Base-by-base conservation (phyloP, 441 rosid genomes). In the Euphorbia schlechtendalii region DNA sequence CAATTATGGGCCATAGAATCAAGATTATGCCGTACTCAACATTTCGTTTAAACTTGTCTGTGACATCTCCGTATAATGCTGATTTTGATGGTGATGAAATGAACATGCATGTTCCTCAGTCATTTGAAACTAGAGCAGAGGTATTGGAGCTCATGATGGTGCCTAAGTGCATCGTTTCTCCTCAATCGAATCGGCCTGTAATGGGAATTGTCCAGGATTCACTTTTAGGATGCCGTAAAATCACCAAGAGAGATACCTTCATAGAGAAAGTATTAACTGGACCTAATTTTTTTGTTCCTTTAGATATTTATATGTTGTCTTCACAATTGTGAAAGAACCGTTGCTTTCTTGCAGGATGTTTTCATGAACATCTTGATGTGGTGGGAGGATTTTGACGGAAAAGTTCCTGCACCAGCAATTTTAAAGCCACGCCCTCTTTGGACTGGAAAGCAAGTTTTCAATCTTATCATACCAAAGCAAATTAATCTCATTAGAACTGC, bases 351-450 rank as follows among this genome's bases (percentile, higher is more conserved):
- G 63, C 84, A 95, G 99, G 98, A 95, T 79, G 99, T 95, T 32
- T 95, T 95, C 72, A 95, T 95, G 99, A 95, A 95, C 73, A 83
- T 76, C 51, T 84, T 92, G 81, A 95, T 95, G 98, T 95, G 99
- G 99, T 95, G 99, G 99, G 99, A 95, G 82, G 99, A 95, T 77
- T 95, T 95, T 62, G 99, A 95, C 64, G 99, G 99, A 73, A 92
- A 95, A 83, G 81, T 95, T 76, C 98, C 99, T 32, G 89, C 97
- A 48, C 99, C 99, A 46, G 81, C 98, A 68, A 81, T 94, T 81
- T 73, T 89, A 80, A 89, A 89, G 82, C 99, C 98, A 25, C 83
- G 96, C 27, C 98, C 99, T 18, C 83, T 91, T 52, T 94, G 98
- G 99, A 94, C 99, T 28, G 99, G 99, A 68, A 94, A 94, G 72